A percentile compares a stretch with the other conserved stretches of the same genome.
These are phyloP conservation scores for Clarireedia sp. DNA, from an alignment of 2,329 filamentous ascomycete genomes.

Conservation along the genomic window DNA sequence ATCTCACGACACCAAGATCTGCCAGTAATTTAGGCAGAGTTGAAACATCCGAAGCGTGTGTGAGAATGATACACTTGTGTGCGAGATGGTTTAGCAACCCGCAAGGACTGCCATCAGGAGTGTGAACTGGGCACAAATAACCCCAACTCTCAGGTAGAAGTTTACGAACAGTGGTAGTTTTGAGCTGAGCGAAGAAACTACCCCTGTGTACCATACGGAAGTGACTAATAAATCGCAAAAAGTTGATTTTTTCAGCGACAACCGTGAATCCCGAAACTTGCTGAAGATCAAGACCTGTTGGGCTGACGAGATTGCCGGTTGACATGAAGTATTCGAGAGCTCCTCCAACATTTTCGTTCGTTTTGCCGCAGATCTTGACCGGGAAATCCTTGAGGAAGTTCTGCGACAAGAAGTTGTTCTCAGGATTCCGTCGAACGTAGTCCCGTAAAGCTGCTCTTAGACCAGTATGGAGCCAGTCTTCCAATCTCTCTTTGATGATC, in stretches of 20 bases:
- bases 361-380: constrained; percentile 66
- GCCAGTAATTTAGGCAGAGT: constrained; percentile 64
- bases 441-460: constrained; percentile 48
- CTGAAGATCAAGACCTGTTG: constrained; percentile 87
- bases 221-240: constrained; percentile 95
- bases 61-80: constrained; percentile 89
- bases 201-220: constrained; percentile 99
- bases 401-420: constrained; percentile 67
- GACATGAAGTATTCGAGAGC: constrained; percentile 92
- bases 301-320: constrained; percentile 86
- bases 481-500: constrained; percentile 89
- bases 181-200: constrained; percentile 95
- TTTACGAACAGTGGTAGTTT: constrained; percentile 95
- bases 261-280: constrained; percentile 93
- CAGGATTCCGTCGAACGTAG: constrained; percentile 46
- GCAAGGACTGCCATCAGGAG: constrained; percentile 90
- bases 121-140: constrained; percentile 95
- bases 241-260: constrained; percentile 98
- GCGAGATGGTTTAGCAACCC: constrained; percentile 91
- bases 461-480: constrained; percentile 66
- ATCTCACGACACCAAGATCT: constrained; percentile 69
- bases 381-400: constrained; percentile 76
- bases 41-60: constrained; percentile 64
- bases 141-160: constrained; percentile 95
- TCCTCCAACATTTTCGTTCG: constrained; percentile 82